Conservation (phyloP, 768 basidiomycete genomes). For the Pleurotus tuoliensis region DNA sequence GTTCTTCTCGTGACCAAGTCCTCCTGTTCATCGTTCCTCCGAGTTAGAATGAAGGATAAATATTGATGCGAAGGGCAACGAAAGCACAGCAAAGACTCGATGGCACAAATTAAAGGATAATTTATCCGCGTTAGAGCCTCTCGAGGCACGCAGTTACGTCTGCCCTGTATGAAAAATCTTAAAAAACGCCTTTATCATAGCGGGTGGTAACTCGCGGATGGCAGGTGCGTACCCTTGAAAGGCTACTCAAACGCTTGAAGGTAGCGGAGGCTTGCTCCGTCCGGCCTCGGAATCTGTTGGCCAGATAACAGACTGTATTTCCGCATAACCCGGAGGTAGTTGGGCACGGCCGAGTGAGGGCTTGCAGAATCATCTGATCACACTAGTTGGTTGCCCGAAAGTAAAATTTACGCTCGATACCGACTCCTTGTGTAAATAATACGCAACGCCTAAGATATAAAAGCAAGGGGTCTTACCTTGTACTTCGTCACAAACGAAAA, state of each 20-base stretch:
- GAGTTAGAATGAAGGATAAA: no score
- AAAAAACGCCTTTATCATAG: no score
- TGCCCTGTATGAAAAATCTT: no score
- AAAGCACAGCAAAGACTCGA: no score
- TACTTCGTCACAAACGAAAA: not conserved
- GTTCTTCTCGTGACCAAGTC: no score
- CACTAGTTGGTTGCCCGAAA: not conserved
- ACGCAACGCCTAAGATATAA: slow-evolving; percentile 1
- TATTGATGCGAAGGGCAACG: no score
- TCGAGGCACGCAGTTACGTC: no score
- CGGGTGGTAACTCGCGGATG: no score
- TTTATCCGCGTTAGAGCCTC: no score
- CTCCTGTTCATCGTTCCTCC: no score
- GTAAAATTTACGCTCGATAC: not conserved
- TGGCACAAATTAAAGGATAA: no score
- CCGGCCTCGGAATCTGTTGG: slow-evolving; percentile 1
- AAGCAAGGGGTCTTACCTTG: not conserved
- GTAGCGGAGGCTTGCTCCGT: slow-evolving; percentile 4
- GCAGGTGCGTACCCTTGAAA: not conserved
- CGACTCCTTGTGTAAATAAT: slow-evolving; percentile 1
- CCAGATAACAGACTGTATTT: not conserved
- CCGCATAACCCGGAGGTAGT: slow-evolving; percentile 7
- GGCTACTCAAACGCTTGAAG: slow-evolving; percentile 4
- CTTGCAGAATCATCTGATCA: slow-evolving; percentile 2
- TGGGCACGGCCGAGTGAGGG: not conserved